Evolutionary conservation across 345 rosid species (phyloP), one percentile per base, ranked within the genome.

Genomic region (Citrus inodora): DNA sequence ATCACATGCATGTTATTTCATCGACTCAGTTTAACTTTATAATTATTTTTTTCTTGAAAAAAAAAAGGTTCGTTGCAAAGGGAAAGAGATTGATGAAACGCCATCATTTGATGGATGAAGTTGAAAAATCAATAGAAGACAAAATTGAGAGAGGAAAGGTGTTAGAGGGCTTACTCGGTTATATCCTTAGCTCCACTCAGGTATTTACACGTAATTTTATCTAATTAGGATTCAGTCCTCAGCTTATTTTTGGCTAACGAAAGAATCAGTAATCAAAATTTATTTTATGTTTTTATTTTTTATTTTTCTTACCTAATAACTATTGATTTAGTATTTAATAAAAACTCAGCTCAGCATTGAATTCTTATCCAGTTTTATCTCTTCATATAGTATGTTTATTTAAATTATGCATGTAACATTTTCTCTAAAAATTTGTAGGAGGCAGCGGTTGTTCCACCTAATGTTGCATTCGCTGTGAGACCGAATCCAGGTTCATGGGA

Each of bases 401-500:
- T 11, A 46, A 11, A 46, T 46, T 17, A 46, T 13, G 51, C 51
- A 46, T 3, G 51, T 3, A 11, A 46, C 51, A 46, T 46, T 46
- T 46, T 11, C 51, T 46, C 17, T 16, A 38, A 37, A 64, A 81
- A 28, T 13, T 75, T 85, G 82, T 87, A 94, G 97, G 99, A 96
- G 75, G 99, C 98, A 3, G 91, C 87, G 28, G 93, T 94, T 76
- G 85, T 90, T 74, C 97, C 98, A 58, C 98, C 99, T 5, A 80
- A 76, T 72, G 91, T 94, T 58, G 97, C 94, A 10, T 74, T 96
- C 63, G 97, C 99, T 0, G 95, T 87, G 58, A 86, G 99, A 80
- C 98, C 92, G 6, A 91, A 83, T 71, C 98, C 98, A 5, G 99
- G 98, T 14, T 87, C 82, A 80, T 96, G 97, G 97, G 99, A 94